Evolutionary conservation across 108 stramenopile genomes (phyloP), one percentile per base, ranked within the genome.

Genomic region (Cylindrotheca closterium): DNA sequence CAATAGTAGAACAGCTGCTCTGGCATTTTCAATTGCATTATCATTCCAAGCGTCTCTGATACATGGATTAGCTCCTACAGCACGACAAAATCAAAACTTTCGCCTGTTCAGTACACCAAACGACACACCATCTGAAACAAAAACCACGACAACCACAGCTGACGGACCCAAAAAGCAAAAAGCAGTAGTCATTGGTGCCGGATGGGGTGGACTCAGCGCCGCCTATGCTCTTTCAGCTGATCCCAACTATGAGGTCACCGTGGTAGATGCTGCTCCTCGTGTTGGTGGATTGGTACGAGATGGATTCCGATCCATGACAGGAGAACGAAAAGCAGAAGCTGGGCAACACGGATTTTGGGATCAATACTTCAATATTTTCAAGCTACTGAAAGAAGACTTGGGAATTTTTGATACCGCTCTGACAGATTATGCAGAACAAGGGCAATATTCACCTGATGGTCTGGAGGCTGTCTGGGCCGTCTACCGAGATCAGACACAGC

Each of bases 331-430:
- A 0, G 85, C 81, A 2, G 89, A 91, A 59, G 89, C 89, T 1
- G 89, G 89, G 18, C 89, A 88, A 63, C 92, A 93, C 63, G 92
- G 89, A 19, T 91, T 88, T 60, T 91, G 89, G 87, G 79, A 90
- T 54, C 79, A 88, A 29, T 90, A 90, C 53, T 57, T 62, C 57
- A 93, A 88, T 62, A 90, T 90, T 25, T 93, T 83, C 59, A 24
- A 25, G 12, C 66, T 93, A 4, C 52, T 90, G 26, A 53, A 71
- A 12, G 45, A 86, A 3, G 64, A 57, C 17, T 61, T 79, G 8
- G 30, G 19, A 0, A 46, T 56, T 50, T 26, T 78, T 0, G 74
- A 78, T 47, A 62, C 69, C 10, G 68, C 69, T 17, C 53, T 89
- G 51, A 86, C 85, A 23, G 88, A 69, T 0, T 89, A 89, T 58